Percentiles rank a stretch among this genome's conserved stretches.
Conservation (phyloP, 331 rosid species). For the Telfairia occidentalis region DNA sequence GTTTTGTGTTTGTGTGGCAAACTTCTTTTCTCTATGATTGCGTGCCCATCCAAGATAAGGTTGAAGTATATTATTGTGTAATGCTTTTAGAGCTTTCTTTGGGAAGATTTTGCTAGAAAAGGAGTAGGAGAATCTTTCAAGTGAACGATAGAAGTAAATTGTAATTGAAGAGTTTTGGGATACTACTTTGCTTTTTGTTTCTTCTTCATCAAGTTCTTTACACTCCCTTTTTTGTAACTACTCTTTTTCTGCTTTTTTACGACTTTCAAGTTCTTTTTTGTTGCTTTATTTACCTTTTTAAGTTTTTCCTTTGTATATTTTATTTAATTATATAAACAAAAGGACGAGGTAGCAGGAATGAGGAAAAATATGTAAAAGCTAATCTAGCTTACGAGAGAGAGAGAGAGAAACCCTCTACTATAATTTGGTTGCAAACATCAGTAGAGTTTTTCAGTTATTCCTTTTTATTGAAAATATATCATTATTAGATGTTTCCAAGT, state of each 20-base stretch:
- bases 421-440: not conserved
- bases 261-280: not conserved
- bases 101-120: not conserved
- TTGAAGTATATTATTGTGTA: not conserved
- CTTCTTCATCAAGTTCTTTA: slow-evolving; percentile 4
- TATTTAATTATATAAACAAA: not conserved
- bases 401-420: not conserved
- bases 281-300: not conserved
- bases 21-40: not conserved
- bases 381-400: not conserved
- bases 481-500: not conserved
- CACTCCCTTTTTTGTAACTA: not conserved
- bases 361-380: not conserved
- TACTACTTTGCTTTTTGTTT: slow-evolving; percentile 1
- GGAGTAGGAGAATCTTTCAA: not conserved
- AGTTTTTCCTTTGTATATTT: not conserved
- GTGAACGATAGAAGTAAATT: not conserved
- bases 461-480: not conserved
- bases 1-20: not conserved
- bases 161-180: not conserved
- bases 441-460: not conserved
- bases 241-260: not conserved
- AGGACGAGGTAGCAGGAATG: not conserved
- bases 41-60: not conserved
- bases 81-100: slow-evolving; percentile 1